Evolutionary conservation across 75 land plant genomes (phyloP).

Genomic region (Selaginella moellendorffii): DNA sequence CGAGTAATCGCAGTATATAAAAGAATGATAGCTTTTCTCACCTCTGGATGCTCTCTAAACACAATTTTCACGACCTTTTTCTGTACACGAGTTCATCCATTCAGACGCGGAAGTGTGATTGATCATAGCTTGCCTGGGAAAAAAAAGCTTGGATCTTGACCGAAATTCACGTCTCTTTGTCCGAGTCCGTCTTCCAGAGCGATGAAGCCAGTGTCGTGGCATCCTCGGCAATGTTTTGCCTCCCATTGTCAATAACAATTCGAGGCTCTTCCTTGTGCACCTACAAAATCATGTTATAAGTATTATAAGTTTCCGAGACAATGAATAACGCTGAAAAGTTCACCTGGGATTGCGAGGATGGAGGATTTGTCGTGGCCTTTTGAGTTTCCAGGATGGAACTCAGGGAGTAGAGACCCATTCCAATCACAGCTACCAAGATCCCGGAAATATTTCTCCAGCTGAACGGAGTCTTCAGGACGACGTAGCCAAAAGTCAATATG

Average conservation of each 20-base stretch:
- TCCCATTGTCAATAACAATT: background rate
- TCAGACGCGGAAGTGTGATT: too few species aligned
- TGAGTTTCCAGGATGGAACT: background rate
- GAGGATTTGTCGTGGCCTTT: background rate
- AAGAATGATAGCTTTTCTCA: too few species aligned
- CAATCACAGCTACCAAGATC: background rate
- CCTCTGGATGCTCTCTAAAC: too few species aligned
- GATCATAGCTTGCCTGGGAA: too few species aligned
- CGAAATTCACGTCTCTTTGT: background rate
- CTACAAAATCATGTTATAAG: background rate
- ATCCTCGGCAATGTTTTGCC: background rate
- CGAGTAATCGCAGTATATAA: too few species aligned
- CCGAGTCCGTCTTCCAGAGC: background rate
- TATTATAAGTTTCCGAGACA: too few species aligned
- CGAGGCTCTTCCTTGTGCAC: background rate
- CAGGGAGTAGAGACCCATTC: conserved; percentile 1
- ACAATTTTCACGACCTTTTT: too few species aligned
- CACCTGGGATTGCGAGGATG: background rate
- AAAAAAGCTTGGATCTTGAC: too few species aligned
- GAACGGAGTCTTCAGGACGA: background rate
- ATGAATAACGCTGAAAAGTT: background rate
- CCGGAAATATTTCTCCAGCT: conserved; percentile 8
- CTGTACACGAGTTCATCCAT: too few species aligned
- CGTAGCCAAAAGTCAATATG: background rate
- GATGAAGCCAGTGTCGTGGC: background rate